Evolutionary conservation across 2,329 filamentous ascomycete species (phyloP).

Genomic region (Talaromyces atroroseus): DNA sequence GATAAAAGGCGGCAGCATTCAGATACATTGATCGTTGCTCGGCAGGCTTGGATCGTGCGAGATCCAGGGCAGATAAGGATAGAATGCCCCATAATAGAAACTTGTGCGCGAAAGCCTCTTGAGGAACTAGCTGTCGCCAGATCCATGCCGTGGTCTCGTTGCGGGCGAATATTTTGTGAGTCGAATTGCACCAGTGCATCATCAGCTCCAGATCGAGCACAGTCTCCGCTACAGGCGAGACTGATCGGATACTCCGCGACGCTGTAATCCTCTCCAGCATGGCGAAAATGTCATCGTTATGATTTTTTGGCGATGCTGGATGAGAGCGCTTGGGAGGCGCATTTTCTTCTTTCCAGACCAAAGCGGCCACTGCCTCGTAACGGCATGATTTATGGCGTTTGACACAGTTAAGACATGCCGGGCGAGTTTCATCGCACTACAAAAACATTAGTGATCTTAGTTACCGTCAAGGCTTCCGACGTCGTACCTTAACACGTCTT

Average conservation of each 20-base stretch:
- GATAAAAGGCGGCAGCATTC: conserved; percentile 31
- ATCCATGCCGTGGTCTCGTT: conserved; percentile 27
- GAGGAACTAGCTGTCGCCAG: conserved; percentile 28
- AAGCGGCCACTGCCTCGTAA: conserved; percentile 13
- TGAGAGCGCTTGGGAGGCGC: background rate
- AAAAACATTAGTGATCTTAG: background rate
- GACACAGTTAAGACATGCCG: conserved; percentile 21
- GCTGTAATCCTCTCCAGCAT: conserved; percentile 8
- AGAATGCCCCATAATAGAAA: conserved; percentile 36
- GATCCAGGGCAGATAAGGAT: conserved; percentile 30
- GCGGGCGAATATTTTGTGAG: conserved; percentile 26
- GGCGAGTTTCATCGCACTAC: conserved; percentile 24
- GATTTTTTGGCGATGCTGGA: background rate
- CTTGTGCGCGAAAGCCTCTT: conserved; percentile 29
- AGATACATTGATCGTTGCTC: conserved; percentile 25
- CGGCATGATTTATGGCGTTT: conserved; percentile 21
- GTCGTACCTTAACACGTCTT: conserved; percentile 20
- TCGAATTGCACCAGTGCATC: conserved; percentile 34
- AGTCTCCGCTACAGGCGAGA: conserved; percentile 29
- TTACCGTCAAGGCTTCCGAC: background rate
- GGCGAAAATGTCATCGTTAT: background rate
- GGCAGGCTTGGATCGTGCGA: conserved; percentile 27
- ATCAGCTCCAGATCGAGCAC: conserved; percentile 42
- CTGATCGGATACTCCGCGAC: conserved; percentile 13
- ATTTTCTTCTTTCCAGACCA: conserved; percentile 5